phyloP scores from a whole-genome alignment of 208 protist species.

The Borovskyia barvae region DNA sequence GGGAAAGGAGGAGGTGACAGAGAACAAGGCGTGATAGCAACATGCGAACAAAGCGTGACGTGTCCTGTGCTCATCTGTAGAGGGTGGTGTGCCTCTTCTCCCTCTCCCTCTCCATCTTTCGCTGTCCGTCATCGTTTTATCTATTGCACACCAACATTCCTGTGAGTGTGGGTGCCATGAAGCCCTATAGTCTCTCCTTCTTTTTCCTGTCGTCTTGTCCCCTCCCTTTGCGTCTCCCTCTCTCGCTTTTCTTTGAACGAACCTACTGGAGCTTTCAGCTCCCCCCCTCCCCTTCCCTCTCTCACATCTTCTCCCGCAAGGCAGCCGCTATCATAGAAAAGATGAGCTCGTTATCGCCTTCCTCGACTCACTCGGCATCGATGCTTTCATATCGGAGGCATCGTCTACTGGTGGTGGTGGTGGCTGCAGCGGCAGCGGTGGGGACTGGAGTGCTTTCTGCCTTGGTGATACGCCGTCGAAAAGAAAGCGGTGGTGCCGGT shows the following conservation, averaged over 20 bases:
- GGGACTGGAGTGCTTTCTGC: slow-evolving; percentile 9
- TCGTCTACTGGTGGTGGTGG: slow-evolving; percentile 14
- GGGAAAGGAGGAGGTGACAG: too few species aligned
- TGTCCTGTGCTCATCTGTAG: too few species aligned
- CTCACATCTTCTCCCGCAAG: neutral
- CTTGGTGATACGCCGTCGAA: neutral
- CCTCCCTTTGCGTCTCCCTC: neutral
- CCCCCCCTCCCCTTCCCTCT: neutral
- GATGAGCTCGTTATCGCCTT: slow-evolving; percentile 7
- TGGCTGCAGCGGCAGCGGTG: slow-evolving; percentile 20
- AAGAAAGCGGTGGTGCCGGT: slow-evolving; percentile 7
- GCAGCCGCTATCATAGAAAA: too few species aligned
- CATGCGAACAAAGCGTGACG: too few species aligned
- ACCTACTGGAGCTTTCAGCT: neutral
- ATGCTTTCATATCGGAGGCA: too few species aligned
- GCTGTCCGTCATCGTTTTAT: too few species aligned
- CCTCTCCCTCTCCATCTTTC: too few species aligned
- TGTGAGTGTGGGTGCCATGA: neutral
- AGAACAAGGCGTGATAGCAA: too few species aligned
- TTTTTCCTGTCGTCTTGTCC: neutral
- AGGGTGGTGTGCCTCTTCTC: too few species aligned
- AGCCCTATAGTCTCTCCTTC: neutral
- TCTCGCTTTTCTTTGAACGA: neutral
- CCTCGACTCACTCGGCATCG: too few species aligned
- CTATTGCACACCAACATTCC: too few species aligned